Conservation (phyloP, 2,329 filamentous ascomycete species). For the Epichloe gansuensis region DNA sequence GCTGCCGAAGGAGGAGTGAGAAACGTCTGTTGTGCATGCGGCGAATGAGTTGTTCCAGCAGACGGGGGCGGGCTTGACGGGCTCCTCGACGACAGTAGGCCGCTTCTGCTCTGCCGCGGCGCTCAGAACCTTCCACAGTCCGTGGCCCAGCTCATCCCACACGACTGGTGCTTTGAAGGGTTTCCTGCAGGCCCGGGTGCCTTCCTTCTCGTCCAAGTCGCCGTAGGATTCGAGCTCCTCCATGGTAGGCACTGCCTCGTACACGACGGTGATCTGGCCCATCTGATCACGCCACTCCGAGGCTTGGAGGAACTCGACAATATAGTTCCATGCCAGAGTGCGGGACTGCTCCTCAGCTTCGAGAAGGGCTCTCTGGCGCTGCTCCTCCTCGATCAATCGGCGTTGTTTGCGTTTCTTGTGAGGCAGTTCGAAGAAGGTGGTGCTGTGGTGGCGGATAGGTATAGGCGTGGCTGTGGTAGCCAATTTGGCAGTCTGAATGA, state of each 20-base stretch:
- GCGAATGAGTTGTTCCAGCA: conserved; percentile 1
- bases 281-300: conserved; percentile 19
- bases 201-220: conserved; percentile 20
- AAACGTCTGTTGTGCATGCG: neutral
- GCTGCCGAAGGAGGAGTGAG: neutral
- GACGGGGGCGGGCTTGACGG: neutral
- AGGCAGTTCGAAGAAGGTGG: conserved; percentile 13
- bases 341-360: conserved; percentile 20
- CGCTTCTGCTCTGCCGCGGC: conserved; percentile 9
- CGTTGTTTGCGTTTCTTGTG: conserved; percentile 12
- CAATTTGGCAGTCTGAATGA: conserved; percentile 3
- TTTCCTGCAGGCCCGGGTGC: conserved; percentile 23
- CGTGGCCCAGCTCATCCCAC: conserved; percentile 25
- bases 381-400: conserved; percentile 10
- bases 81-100: conserved; percentile 1
- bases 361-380: conserved; percentile 13
- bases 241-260: conserved; percentile 22
- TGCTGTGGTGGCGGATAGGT: conserved; percentile 6
- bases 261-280: conserved; percentile 22
- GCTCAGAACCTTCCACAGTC: conserved; percentile 20
- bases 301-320: conserved; percentile 18
- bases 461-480: conserved; percentile 4
- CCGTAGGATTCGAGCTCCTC: conserved; percentile 22
- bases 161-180: conserved; percentile 27
- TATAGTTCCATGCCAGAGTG: conserved; percentile 20